These are phyloP conservation scores for Plasmodium billcollinsi DNA, from an alignment of 169 alveolate genomes.

Conservation along the genomic window DNA sequence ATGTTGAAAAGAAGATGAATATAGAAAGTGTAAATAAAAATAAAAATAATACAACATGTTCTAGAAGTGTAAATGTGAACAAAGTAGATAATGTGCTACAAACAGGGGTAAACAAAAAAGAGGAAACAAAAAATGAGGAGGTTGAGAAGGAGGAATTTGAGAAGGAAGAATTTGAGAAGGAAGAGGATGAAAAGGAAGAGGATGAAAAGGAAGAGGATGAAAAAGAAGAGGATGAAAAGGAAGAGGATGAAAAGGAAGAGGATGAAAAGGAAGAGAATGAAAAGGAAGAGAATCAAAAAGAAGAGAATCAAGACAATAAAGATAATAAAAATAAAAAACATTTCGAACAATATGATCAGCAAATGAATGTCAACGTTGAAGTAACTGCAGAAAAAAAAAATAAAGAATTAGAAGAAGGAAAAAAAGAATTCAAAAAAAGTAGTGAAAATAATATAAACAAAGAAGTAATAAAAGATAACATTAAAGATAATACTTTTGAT, in stretches of 20 bases:
- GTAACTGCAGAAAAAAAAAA: not conserved
- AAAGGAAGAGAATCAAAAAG: not conserved
- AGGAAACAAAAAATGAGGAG: not conserved
- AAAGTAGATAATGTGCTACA: not conserved
- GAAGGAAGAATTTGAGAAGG: not conserved
- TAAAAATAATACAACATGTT: not conserved
- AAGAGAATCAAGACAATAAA: not conserved
- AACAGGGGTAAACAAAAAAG: not conserved
- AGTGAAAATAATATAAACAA: not conserved
- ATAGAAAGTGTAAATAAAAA: not conserved
- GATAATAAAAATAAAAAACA: not conserved
- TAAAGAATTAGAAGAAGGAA: not conserved
- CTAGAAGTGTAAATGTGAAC: not conserved
- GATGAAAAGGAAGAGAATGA: not conserved
- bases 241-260: not conserved
- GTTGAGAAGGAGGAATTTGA: not conserved
- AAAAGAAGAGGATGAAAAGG: not conserved
- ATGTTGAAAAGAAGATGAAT: not conserved
- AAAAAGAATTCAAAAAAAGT: not conserved
- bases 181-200: not conserved
- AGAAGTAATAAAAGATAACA: not conserved
- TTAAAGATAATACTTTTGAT: not conserved
- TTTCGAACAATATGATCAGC: not conserved
- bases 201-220: constrained; percentile 3
- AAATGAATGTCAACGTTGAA: not conserved